Conservation (phyloP, 2,329 filamentous ascomycete species). For the Aspergillus candidus region DNA sequence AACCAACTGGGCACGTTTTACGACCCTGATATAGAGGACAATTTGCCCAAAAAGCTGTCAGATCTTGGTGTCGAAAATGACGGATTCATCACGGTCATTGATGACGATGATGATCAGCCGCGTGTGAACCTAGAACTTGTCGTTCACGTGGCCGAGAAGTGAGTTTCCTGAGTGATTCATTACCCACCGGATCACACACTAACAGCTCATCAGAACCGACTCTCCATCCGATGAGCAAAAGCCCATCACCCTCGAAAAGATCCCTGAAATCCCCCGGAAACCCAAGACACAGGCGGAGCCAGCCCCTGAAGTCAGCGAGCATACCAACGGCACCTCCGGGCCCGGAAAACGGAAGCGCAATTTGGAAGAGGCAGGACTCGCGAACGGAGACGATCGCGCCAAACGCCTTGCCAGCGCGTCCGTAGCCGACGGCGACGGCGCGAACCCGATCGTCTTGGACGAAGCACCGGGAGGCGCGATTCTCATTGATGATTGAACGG, state of each 20-base stretch:
- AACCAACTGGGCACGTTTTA: slow-evolving; percentile 75
- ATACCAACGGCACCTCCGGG: slow-evolving; percentile 18
- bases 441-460: slow-evolving; percentile 42
- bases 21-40: slow-evolving; percentile 82
- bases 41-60: slow-evolving; percentile 69
- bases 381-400: slow-evolving; percentile 36
- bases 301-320: slow-evolving; percentile 25
- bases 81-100: slow-evolving; percentile 76
- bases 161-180: slow-evolving; percentile 3
- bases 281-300: slow-evolving; percentile 28
- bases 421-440: slow-evolving; percentile 37
- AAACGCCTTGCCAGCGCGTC: slow-evolving; percentile 33
- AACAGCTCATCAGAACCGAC: slow-evolving; percentile 18
- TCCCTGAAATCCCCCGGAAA: slow-evolving; percentile 44
- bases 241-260: slow-evolving; percentile 35
- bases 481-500: slow-evolving; percentile 55
- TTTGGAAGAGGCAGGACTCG: slow-evolving; percentile 36
- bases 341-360: slow-evolving; percentile 42
- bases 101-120: slow-evolving; percentile 61
- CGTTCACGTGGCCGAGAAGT: slow-evolving; percentile 36
- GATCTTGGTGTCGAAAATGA: slow-evolving; percentile 70
- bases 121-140: slow-evolving; percentile 72
- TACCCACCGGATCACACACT: slow-evolving; percentile 5
- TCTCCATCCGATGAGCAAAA: slow-evolving; percentile 32
- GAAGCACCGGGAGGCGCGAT: slow-evolving; percentile 55